Conservation (phyloP, 116 monocot genomes). For the Zostera marina region DNA sequence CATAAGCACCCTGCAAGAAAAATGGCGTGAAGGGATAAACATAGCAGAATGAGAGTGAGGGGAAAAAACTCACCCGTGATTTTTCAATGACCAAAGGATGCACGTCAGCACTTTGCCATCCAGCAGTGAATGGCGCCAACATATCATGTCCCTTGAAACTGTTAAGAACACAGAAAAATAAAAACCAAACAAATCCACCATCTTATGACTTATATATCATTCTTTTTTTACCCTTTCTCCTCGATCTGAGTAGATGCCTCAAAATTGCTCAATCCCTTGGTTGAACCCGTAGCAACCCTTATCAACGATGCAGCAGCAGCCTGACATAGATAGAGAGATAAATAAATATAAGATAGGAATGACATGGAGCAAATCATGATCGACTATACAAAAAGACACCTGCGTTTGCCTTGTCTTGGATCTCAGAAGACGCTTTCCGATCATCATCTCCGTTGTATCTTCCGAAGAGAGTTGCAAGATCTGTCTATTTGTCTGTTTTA, state of each 20-base stretch:
- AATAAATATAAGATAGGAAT: too few relatives aligned
- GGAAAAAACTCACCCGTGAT: constrained; percentile 90
- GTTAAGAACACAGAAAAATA: not conserved
- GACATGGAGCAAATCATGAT: not conserved
- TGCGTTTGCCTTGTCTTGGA: not conserved
- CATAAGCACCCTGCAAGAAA: constrained; percentile 67
- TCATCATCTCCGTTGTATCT: not conserved
- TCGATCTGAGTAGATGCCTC: too few relatives aligned
- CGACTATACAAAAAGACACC: not conserved
- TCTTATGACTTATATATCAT: not conserved
- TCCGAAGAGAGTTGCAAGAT: too few relatives aligned
- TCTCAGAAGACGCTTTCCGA: not conserved
- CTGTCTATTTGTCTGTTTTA: too few relatives aligned
- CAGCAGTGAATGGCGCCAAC: constrained; percentile 98
- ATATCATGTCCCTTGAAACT: constrained; percentile 94
- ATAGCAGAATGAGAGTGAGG: too few relatives aligned
- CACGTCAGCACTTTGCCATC: constrained; percentile 82
- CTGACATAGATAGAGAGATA: too few relatives aligned
- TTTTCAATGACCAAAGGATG: constrained; percentile 80
- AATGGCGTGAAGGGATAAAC: not conserved
- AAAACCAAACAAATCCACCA: not conserved
- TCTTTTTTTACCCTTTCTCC: not conserved
- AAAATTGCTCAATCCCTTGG: too few relatives aligned
- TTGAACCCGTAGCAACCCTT: too few relatives aligned
- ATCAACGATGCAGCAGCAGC: too few relatives aligned